phyloP scores from a whole-genome alignment of 192 early-diverging fungal genomes.

The Gamsiella multidivaricata region DNA sequence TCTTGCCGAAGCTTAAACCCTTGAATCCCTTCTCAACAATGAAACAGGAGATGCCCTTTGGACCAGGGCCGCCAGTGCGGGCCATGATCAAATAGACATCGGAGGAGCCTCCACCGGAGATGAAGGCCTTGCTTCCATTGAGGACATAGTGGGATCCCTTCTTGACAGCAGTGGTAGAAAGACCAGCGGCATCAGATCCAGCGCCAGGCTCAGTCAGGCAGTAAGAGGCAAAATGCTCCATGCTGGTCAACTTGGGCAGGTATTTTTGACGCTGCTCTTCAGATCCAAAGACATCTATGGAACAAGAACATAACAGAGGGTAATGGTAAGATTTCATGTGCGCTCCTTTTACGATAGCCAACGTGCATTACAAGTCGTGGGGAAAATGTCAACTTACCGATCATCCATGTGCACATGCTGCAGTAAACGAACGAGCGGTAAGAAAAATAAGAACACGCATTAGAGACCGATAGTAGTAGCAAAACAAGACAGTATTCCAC shows the following conservation, averaged over 20 bases:
- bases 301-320: background rate
- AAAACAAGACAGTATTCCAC: too few species aligned
- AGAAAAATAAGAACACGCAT: background rate
- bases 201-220: constrained; percentile 91
- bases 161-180: constrained; percentile 80
- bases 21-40: constrained; percentile 67
- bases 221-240: constrained; percentile 88
- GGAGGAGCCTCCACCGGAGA: constrained; percentile 67
- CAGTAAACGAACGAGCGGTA: background rate
- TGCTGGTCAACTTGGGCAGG: constrained; percentile 78
- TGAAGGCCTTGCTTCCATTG: constrained; percentile 92
- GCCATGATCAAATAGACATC: constrained; percentile 71
- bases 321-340: background rate
- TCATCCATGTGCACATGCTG: constrained; percentile 69
- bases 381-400: constrained; percentile 37
- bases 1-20: constrained; percentile 70
- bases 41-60: constrained; percentile 67
- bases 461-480: background rate
- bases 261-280: constrained; percentile 69
- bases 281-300: constrained; percentile 42
- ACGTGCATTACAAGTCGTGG: background rate
- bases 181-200: constrained; percentile 77
- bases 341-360: background rate
- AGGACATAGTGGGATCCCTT: constrained; percentile 90
- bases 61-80: constrained; percentile 63